These are phyloP conservation scores for Cercospora sojina DNA, from an alignment of 2,329 filamentous ascomycete species.

Conservation along the genomic window DNA sequence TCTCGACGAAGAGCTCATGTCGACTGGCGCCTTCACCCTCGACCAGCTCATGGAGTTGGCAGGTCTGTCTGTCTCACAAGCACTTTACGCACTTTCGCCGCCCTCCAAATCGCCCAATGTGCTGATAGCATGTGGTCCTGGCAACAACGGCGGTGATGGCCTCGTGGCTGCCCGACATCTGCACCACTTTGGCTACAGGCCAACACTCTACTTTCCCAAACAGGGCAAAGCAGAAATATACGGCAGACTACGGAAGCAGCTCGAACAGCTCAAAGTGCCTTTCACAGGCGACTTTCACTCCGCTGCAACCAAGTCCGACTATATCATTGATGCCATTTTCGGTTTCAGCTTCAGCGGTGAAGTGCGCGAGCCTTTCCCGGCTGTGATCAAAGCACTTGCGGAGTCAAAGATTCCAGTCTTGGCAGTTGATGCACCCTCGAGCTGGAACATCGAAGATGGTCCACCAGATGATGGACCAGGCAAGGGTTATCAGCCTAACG, in stretches of 20 bases:
- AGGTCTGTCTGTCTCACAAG: slow-evolving; percentile 88
- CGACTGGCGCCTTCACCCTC: slow-evolving; percentile 79
- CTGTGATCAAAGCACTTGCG: slow-evolving; percentile 74
- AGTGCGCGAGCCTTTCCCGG: slow-evolving; percentile 86
- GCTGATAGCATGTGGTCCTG: slow-evolving; percentile 86
- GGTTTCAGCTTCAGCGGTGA: slow-evolving; percentile 91
- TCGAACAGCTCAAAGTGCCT: slow-evolving; percentile 76
- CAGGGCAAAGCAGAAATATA: slow-evolving; percentile 87
- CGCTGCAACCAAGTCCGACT: slow-evolving; percentile 68
- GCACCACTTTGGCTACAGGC: slow-evolving; percentile 85
- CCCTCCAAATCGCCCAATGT: slow-evolving; percentile 67
- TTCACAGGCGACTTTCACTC: slow-evolving; percentile 77
- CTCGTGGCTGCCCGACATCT: slow-evolving; percentile 92
- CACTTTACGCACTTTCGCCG: slow-evolving; percentile 82
- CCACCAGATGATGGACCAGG: slow-evolving; percentile 76
- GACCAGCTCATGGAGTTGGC: slow-evolving; percentile 98
- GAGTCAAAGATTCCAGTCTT: slow-evolving; percentile 73
- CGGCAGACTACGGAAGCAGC: slow-evolving; percentile 79
- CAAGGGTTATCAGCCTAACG: slow-evolving; percentile 74
- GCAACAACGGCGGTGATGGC: slow-evolving; percentile 80
- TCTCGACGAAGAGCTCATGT: slow-evolving; percentile 93
- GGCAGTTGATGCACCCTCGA: slow-evolving; percentile 88
- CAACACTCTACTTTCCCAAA: slow-evolving; percentile 90
- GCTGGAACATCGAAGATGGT: slow-evolving; percentile 88
- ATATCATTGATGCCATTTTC: slow-evolving; percentile 91